phyloP scores from a whole-genome alignment of 2,329 filamentous ascomycete species.

The Rhytidhysteron rufulum region DNA sequence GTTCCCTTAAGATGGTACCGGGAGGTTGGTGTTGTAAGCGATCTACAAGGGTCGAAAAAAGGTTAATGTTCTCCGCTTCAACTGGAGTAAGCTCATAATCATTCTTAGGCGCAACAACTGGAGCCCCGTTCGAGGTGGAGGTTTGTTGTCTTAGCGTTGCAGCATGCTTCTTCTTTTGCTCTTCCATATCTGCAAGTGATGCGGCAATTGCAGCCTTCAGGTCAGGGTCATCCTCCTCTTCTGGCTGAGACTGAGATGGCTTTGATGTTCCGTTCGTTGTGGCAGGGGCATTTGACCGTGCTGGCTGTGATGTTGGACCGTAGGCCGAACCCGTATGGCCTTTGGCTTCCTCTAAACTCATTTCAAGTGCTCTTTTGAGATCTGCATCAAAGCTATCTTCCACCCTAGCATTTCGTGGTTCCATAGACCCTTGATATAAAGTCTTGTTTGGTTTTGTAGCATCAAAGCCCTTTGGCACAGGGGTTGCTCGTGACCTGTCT shows the following conservation, averaged over 20 bases:
- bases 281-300: slow-evolving; percentile 31
- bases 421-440: slow-evolving; percentile 67
- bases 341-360: slow-evolving; percentile 94
- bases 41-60: slow-evolving; percentile 92
- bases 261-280: slow-evolving; percentile 32
- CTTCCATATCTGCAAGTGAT: slow-evolving; percentile 93
- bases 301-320: slow-evolving; percentile 53
- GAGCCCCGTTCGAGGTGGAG: slow-evolving; percentile 48
- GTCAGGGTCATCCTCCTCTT: slow-evolving; percentile 87
- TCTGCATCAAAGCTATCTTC: slow-evolving; percentile 95
- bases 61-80: slow-evolving; percentile 95
- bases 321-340: slow-evolving; percentile 68
- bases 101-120: slow-evolving; percentile 68
- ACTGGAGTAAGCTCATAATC: slow-evolving; percentile 92
- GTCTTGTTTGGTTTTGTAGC: slow-evolving; percentile 58
- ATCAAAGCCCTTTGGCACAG: slow-evolving; percentile 43
- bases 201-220: slow-evolving; percentile 93
- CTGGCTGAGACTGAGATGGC: slow-evolving; percentile 39
- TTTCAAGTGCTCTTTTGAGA: slow-evolving; percentile 85
- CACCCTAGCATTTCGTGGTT: slow-evolving; percentile 81
- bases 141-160: slow-evolving; percentile 78
- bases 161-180: slow-evolving; percentile 90
- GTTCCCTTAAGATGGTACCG: slow-evolving; percentile 92
- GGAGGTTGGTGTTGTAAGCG: slow-evolving; percentile 91
- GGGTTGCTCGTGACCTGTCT: slow-evolving; percentile 57